Percentiles rank a stretch among this genome's conserved stretches.
Conservation (phyloP, 192 early-diverging fungal genomes). For the Podila horticola region DNA sequence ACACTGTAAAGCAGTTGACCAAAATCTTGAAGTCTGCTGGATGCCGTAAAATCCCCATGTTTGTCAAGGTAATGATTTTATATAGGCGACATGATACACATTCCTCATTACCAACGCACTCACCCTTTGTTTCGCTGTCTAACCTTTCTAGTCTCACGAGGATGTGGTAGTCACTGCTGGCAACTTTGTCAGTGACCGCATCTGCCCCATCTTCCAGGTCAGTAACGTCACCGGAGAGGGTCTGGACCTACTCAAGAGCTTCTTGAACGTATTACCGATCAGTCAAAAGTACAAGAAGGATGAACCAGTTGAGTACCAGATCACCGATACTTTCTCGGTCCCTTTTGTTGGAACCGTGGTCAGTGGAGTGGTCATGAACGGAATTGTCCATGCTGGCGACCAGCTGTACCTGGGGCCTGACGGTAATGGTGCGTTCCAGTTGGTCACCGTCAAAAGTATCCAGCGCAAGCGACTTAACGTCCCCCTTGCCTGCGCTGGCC, state of each 20-base stretch:
- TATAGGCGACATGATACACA: neutral
- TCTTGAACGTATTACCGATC: slow-evolving; percentile 85
- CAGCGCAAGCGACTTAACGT: slow-evolving; percentile 90
- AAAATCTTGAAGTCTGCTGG: slow-evolving; percentile 89
- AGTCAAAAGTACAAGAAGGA: slow-evolving; percentile 68
- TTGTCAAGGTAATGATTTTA: slow-evolving; percentile 62
- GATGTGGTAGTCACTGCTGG: slow-evolving; percentile 84
- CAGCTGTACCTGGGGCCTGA: slow-evolving; percentile 88
- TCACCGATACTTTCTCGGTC: slow-evolving; percentile 92
- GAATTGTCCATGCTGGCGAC: slow-evolving; percentile 85
- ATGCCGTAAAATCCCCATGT: slow-evolving; percentile 93
- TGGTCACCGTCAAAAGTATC: slow-evolving; percentile 84
- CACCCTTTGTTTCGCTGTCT: too few species aligned
- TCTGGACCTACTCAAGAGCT: slow-evolving; percentile 77
- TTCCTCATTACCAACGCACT: too few species aligned
- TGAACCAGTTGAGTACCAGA: slow-evolving; percentile 76
- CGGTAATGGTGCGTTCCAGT: slow-evolving; percentile 79
- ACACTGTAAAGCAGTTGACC: slow-evolving; percentile 84
- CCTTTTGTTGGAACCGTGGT: slow-evolving; percentile 95
- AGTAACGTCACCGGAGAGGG: slow-evolving; percentile 91
- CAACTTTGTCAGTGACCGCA: slow-evolving; percentile 86
- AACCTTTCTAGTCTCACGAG: slow-evolving; percentile 52
- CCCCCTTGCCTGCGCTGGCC: slow-evolving; percentile 80
- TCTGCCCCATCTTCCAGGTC: slow-evolving; percentile 96
- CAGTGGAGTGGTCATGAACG: slow-evolving; percentile 77